phyloP scores from a whole-genome alignment of 2,329 filamentous ascomycete genomes.

The Sporothrix sp. region DNA sequence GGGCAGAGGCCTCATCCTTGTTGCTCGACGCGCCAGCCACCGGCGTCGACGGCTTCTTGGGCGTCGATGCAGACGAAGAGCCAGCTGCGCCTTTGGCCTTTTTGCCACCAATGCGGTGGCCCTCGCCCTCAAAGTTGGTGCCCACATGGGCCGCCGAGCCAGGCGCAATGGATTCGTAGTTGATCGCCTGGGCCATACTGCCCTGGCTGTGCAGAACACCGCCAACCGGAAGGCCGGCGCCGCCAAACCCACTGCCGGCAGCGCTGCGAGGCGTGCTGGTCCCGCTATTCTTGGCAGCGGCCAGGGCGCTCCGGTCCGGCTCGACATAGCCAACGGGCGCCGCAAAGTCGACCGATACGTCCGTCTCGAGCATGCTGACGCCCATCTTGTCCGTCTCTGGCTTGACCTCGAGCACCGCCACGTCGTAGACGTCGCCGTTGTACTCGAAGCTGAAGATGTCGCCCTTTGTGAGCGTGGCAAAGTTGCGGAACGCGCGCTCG shows the following conservation, averaged over 20 bases:
- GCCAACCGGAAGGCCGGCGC: slow-evolving; percentile 56
- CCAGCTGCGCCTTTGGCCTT: slow-evolving; percentile 61
- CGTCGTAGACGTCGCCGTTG: slow-evolving; percentile 87
- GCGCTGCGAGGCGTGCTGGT: slow-evolving; percentile 73
- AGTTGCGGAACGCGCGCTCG: slow-evolving; percentile 92
- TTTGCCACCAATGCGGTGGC: slow-evolving; percentile 74
- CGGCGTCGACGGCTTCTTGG: slow-evolving; percentile 59
- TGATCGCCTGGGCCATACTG: slow-evolving; percentile 96
- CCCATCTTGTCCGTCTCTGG: slow-evolving; percentile 73
- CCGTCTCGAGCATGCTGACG: slow-evolving; percentile 92
- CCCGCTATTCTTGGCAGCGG: slow-evolving; percentile 46
- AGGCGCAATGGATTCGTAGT: slow-evolving; percentile 84
- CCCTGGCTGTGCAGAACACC: slow-evolving; percentile 75
- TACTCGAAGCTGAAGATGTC: slow-evolving; percentile 96
- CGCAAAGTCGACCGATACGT: slow-evolving; percentile 93
- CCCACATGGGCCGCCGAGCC: slow-evolving; percentile 56
- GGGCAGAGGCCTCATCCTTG: not conserved
- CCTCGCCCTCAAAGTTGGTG: slow-evolving; percentile 70
- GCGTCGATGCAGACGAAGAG: not conserved
- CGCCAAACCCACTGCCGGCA: slow-evolving; percentile 46
- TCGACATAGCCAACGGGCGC: slow-evolving; percentile 91
- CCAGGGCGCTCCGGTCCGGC: slow-evolving; percentile 46
- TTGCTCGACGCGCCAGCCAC: slow-evolving; percentile 40
- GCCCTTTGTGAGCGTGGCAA: slow-evolving; percentile 84
- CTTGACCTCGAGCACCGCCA: slow-evolving; percentile 89